These are phyloP conservation scores for Fonsecaea monophora DNA, from an alignment of 2,329 filamentous ascomycete species.

Conservation along the genomic window DNA sequence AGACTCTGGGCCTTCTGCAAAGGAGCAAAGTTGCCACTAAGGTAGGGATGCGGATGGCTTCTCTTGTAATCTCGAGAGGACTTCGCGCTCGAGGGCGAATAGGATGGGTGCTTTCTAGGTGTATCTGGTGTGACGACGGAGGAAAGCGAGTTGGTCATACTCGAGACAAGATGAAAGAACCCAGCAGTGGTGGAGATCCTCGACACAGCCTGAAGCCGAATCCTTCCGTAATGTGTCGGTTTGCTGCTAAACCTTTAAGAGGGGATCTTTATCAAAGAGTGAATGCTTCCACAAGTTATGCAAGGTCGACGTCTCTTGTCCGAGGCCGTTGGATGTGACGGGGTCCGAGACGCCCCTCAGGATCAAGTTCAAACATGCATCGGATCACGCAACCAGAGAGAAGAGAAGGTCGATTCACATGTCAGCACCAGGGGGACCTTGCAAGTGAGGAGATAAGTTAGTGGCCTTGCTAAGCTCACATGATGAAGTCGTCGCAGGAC, in stretches of 20 bases:
- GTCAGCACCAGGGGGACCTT: background rate
- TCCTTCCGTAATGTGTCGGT: background rate
- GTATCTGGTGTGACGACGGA: constrained; percentile 5
- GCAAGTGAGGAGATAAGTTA: background rate
- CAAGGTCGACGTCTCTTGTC: constrained; percentile 8
- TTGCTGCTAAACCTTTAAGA: constrained; percentile 4
- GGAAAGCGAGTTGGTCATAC: constrained; percentile 3
- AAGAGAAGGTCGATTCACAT: constrained; percentile 5
- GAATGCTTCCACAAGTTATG: background rate
- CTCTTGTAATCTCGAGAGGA: constrained; percentile 28
- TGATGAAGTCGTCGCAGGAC: constrained; percentile 1
- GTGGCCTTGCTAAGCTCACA: background rate
- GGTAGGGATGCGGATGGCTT: constrained; percentile 51
- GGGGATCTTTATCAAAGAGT: background rate
- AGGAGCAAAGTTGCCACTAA: constrained; percentile 74
- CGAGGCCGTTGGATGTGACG: background rate
- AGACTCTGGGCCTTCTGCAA: constrained; percentile 63
- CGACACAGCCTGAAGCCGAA: background rate
- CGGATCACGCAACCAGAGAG: background rate
- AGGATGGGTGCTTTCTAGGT: constrained; percentile 5
- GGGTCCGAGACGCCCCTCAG: background rate
- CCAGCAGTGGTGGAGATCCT: background rate
- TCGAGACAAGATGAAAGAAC: background rate
- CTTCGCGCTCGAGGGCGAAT: constrained; percentile 9
- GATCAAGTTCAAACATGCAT: constrained; percentile 5